Percentiles rank a stretch among this genome's conserved stretches.
phyloP scores from a whole-genome alignment of 306 rosid species.

The Myrica gale region DNA sequence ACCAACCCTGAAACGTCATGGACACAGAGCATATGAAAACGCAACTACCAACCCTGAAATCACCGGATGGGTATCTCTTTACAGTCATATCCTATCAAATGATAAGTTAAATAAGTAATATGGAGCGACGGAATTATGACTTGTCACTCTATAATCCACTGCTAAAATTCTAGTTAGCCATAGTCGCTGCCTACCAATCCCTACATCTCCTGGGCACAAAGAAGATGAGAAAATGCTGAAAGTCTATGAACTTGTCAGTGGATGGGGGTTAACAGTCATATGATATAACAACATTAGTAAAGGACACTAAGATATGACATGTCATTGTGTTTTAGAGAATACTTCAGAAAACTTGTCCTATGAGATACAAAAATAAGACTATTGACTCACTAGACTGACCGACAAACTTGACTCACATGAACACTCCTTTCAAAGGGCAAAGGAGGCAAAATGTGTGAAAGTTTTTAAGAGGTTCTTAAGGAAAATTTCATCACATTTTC shows the following conservation, averaged over 20 bases:
- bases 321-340: neutral
- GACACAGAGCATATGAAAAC: constrained; percentile 22
- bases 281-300: neutral
- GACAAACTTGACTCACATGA: neutral
- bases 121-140: neutral
- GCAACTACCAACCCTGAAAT: neutral
- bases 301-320: neutral
- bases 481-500: neutral
- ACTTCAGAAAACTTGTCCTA: neutral
- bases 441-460: neutral
- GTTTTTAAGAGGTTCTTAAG: neutral
- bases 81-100: neutral
- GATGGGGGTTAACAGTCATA: neutral
- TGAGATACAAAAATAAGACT: neutral
- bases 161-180: too few species aligned
- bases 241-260: neutral
- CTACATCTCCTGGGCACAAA: neutral
- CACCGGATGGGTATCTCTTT: neutral
- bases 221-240: neutral
- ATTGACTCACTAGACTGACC: neutral
- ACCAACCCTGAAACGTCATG: constrained; percentile 53
- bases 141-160: too few species aligned
- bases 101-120: neutral
- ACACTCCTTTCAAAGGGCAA: neutral
- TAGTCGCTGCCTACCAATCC: too few species aligned